Evolutionary conservation across 495 filamentous ascomycete species (phyloP).

Genomic region (Xylaria scruposa): DNA sequence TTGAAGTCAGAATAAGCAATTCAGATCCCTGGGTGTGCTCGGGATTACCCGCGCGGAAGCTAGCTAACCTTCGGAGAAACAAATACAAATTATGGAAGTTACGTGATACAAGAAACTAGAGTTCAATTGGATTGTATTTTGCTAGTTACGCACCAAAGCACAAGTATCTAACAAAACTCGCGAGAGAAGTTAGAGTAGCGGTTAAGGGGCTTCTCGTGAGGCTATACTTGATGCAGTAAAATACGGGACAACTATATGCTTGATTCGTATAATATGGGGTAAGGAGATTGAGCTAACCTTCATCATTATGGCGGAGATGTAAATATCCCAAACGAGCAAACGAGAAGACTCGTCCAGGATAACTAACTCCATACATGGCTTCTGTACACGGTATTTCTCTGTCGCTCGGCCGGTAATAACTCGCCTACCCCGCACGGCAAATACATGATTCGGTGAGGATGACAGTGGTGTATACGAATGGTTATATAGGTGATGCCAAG

Average conservation of each 20-base stretch:
- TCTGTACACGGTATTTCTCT: neutral
- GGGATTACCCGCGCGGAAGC: constrained; percentile 4
- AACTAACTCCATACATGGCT: neutral
- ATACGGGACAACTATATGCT: too few relatives aligned
- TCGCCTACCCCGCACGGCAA: constrained; percentile 29
- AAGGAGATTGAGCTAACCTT: too few relatives aligned
- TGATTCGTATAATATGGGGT: too few relatives aligned
- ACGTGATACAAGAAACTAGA: too few relatives aligned
- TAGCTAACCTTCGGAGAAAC: neutral
- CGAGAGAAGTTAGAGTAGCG: too few relatives aligned
- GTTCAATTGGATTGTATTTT: too few relatives aligned
- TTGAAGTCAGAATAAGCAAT: constrained; percentile 3
- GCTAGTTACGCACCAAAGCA: too few relatives aligned
- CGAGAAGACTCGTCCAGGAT: neutral
- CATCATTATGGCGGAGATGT: too few relatives aligned
- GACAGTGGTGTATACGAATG: constrained; percentile 9
- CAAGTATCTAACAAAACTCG: too few relatives aligned
- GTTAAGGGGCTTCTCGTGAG: too few relatives aligned
- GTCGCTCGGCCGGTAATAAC: neutral
- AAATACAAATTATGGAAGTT: neutral
- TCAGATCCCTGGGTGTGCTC: neutral
- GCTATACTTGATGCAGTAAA: too few relatives aligned
- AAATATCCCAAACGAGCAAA: neutral
- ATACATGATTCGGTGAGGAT: constrained; percentile 33
- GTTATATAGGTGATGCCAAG: neutral